Base-by-base conservation (phyloP, 768 basidiomycete species). In the Serendipita sp. region DNA sequence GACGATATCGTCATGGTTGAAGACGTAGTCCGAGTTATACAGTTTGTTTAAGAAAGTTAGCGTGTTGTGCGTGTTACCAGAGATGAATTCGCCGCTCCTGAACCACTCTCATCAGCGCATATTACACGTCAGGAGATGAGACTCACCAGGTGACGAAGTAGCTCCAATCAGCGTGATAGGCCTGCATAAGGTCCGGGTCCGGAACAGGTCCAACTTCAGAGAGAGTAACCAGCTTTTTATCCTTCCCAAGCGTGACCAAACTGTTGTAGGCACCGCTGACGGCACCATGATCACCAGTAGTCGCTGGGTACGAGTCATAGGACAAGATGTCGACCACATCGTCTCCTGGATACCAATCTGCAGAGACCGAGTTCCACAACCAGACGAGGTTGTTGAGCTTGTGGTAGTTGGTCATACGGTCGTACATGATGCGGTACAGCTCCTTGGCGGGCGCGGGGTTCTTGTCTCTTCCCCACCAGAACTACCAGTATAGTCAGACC, bases 341-440 rank as follows among this genome's bases (percentile, higher is more conserved):
- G 45, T 66, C 60, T 38, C 65, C 65, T 8, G 65, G 65, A 37
- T 66, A 64, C 46, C 45, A 66, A 44, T 46, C 63, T n/a, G 66
- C 30, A 7, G 64, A 46, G 5, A 63, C 54, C 45, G 66, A 66
- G 24, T 65, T 65, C 66, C 66, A 66, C 13, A 48, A n/a, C 66
- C 66, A 66, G 51, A 66, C 65, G 5, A 66, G 46, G 47, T 66
- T 66, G n/a, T 66, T 65, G 16, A 66, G 30, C n/a, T 66, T 18
- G 30, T 66, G 66, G 35, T 65, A 38, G n/a, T 66, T 53, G 45
- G 66, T 66, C 46, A 66, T 32, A 30, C 66, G 66, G 30, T 66
- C 63, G 53, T 51, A 66, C 63, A 66, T 37, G 45, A 65, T 37
- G 18, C 47, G 18, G 18, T 51, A 67, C 15, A 65, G 64, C 38